Conservation (phyloP, 2,329 filamentous ascomycete genomes). For the Ascochyta lentis region DNA sequence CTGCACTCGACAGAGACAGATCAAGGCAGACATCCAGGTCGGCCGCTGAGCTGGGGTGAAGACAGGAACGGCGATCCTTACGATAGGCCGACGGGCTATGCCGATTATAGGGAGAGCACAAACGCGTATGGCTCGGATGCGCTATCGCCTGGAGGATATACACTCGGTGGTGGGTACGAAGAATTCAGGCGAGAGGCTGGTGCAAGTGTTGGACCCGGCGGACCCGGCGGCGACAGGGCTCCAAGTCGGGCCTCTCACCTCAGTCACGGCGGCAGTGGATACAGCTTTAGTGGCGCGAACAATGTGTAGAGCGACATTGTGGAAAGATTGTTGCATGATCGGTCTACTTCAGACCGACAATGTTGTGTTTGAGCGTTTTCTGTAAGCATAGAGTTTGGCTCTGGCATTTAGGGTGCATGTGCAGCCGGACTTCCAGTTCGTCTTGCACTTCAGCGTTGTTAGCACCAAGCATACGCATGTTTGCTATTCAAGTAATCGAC, state of each 20-base stretch:
- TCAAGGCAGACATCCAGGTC: constrained; percentile 49
- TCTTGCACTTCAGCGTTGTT: constrained; percentile 4
- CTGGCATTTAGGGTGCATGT: not conserved
- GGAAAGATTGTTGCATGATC: not conserved
- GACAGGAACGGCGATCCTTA: constrained; percentile 31
- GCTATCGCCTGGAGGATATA: constrained; percentile 35
- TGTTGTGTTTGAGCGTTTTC: constrained; percentile 3
- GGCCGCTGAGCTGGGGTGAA: constrained; percentile 50
- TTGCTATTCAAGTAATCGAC: not conserved
- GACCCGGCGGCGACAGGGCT: constrained; percentile 7
- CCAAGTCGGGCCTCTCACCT: constrained; percentile 16
- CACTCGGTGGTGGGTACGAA: constrained; percentile 39
- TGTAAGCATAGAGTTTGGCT: not conserved
- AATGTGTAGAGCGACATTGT: constrained; percentile 6
- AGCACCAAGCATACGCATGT: not conserved
- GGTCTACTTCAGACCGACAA: not conserved
- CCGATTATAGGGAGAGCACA: constrained; percentile 50
- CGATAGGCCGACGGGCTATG: constrained; percentile 30
- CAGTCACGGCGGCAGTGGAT: constrained; percentile 30
- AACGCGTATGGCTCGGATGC: constrained; percentile 38
- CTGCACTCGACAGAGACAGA: constrained; percentile 53
- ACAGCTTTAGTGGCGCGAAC: constrained; percentile 25
- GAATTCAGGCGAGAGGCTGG: constrained; percentile 40
- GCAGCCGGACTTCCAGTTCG: not conserved
- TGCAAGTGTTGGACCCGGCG: constrained; percentile 6